Base-by-base conservation (phyloP, 108 stramenopile species). In the Cyclotella cryptica region DNA sequence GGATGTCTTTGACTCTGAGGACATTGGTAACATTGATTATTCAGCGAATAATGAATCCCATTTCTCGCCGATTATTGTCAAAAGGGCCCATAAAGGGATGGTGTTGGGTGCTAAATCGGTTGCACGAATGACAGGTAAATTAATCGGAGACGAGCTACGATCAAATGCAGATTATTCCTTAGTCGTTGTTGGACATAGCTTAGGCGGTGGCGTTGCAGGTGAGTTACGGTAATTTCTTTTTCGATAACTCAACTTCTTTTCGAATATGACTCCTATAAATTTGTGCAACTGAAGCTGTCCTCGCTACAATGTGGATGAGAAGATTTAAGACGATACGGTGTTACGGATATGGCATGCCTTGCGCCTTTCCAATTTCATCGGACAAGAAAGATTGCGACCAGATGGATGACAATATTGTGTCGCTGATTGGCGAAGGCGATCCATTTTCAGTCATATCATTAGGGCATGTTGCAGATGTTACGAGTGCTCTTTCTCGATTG, bases 51-150 rank as follows among this genome's bases (percentile, higher is more conserved):
- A 12, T 18, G 51, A 42, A 42, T 29, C 60, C 49, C 17, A 26
- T 27, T 53, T 17, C 40, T 28, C 72, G 5, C 61, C 72, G 10
- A 24, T 73, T 8, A 29, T 79, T 51, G 30, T 74, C 8, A 66
- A 69, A 17, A 69, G 85, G 8, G 92, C 92, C 17, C 92, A 93
- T 71, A 78, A 86, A 46, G 92, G 92, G 9, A 93, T 93, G 92
- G 49, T 93, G 22, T 71, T 86, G 58, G 86, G 84, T 55, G 88
- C 92, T 0, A 75, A 78, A 55, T 67, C 46, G 2, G 78, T 93
- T 4, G 75, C 75, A n/a, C 60, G 69, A 45, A 55, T 73, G 63
- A 85, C 88, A 10, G 78, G 78, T 22, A 85, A 80, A 10, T 66
- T 79, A 11, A 85, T 93, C 24, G 47, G 69, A 19, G 72, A 71